Base-by-base conservation (phyloP, 352 stramenopile species). In the Phytophthora pinifolia region DNA sequence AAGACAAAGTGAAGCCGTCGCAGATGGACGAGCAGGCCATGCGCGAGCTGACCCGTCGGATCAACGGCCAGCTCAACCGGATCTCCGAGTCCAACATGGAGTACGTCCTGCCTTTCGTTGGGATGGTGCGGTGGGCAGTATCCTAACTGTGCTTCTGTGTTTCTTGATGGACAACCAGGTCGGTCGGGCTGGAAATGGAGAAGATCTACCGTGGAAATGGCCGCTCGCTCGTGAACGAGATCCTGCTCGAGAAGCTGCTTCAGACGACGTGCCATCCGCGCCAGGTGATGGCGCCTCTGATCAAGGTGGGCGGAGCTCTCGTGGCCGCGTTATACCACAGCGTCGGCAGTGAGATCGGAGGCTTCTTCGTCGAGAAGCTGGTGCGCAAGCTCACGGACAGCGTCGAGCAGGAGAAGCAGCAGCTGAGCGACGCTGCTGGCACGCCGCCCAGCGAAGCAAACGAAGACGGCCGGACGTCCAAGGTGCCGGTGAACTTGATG, bases 1-100 rank as follows among this genome's bases (percentile, higher is more conserved):
- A 50, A 38, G 54, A 62, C 25, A 59, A 60, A 35, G 48, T 60
- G 12, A 59, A 59, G 17, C 65, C 74, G 30, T 85, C 70, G 27
- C 70, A 78, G 17, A 89, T 90, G 80, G 79, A 92, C 41, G 80
- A 90, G 38, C 74, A 89, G 51, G 68, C 68, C 10, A 52, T 92
- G 38, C 76, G 83, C 0, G 81, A 92, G 49, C 57, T 94, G 50
- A 73, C 73, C 22, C 80, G 86, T 4, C 71, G 78, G 30, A 66
- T 97, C 29, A 96, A 97, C 59, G 89, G 89, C 18, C 86, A 96
- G 54, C 65, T 97, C 6, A 97, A 97, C 61, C 86, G 89, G 35
- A 89, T 97, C 42, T 93, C 88, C 13, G 90, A 97, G 68, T 80
- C 74, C 49, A 97, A 97, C 55, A 92, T 97, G 72, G 88, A 97